Base-by-base conservation (phyloP, 2,329 filamentous ascomycete species). In the Karstenula rhodostoma region DNA sequence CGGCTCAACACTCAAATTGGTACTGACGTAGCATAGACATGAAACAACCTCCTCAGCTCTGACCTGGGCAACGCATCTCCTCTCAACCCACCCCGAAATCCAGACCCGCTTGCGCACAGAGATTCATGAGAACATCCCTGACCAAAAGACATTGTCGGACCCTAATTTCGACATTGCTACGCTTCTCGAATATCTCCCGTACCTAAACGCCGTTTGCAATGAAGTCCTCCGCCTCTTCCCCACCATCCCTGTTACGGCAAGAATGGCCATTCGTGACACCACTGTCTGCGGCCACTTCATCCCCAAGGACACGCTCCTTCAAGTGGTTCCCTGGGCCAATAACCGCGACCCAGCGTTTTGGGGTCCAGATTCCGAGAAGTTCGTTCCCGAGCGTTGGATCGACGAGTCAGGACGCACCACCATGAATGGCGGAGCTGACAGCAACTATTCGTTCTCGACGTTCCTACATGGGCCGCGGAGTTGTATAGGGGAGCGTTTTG, bases 31-130 rank as follows among this genome's bases (percentile, higher is more conserved):
- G 23, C 4, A 10, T 48, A 77, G 80, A 6, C 92, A 94, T 75
- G 91, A 94, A 78, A 94, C 92, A 0, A 94, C 91, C 0, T 87
- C 92, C 0, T 85, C 88, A 0, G 85, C 91, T 19, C 83, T 95
- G 73, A 90, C 89, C n/a, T 94, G 91, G 90, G 86, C 89, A 3
- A 78, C 88, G 8, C 91, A 93, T 72, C 80, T 89, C 46, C 84
- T 95, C n/a, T 86, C 86, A 67, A 82, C 83, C 22, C 78, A 92
- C 67, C 88, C 87, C 0, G 83, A 87, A 0, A 80, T 91, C 2
- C 91, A 95, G 78, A 77, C 77, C 23, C 84, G 84, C 2, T 85
- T 96, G 3, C 89, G 92, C 23, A 78, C 82, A 12, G 92, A 95
- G 75, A 79, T 96, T 48, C 86, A 87, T 60, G 74, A 82, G 22